Percentiles rank a stretch among this genome's conserved stretches.
Evolutionary conservation across 2,329 filamentous ascomycete species (phyloP).

Genomic region (Beauveria australis): DNA sequence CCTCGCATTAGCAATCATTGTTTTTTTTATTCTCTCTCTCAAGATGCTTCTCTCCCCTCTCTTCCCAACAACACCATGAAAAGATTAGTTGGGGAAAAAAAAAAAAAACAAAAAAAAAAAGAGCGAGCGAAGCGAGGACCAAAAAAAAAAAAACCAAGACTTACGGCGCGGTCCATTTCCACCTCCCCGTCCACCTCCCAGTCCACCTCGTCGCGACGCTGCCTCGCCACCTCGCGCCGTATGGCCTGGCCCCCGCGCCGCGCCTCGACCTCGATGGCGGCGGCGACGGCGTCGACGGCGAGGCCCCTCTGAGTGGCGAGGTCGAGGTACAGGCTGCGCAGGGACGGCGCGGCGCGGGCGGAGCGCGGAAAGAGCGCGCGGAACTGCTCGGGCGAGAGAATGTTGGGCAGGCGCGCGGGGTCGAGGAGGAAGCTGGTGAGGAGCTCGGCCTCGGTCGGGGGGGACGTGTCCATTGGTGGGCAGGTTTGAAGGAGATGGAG

Average conservation of each 20-base stretch:
- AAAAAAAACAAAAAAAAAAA: neutral
- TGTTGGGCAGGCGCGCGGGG: slow-evolving; percentile 64
- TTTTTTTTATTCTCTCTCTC: too few relatives aligned
- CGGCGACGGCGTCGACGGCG: slow-evolving; percentile 58
- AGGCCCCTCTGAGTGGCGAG: slow-evolving; percentile 66
- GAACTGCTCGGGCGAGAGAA: slow-evolving; percentile 69
- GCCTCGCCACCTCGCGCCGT: slow-evolving; percentile 47
- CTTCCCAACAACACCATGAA: neutral
- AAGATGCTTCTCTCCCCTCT: too few relatives aligned
- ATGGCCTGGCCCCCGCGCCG: slow-evolving; percentile 49
- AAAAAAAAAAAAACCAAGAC: slow-evolving; percentile 17
- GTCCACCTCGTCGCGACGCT: slow-evolving; percentile 42
- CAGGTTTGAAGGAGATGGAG: neutral
- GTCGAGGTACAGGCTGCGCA: slow-evolving; percentile 68
- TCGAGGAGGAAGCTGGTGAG: slow-evolving; percentile 70
- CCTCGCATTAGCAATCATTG: neutral
- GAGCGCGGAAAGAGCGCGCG: slow-evolving; percentile 64
- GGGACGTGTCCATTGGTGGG: slow-evolving; percentile 46
- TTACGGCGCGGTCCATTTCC: slow-evolving; percentile 51
- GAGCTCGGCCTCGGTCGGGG: slow-evolving; percentile 56
- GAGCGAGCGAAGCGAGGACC: neutral
- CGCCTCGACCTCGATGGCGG: slow-evolving; percentile 57
- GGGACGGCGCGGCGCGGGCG: slow-evolving; percentile 56
- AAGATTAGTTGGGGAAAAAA: too few relatives aligned
- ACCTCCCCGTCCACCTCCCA: slow-evolving; percentile 54